These are phyloP conservation scores for Trichophyton benhamiae DNA, from an alignment of 2,329 filamentous ascomycete genomes.

Conservation along the genomic window DNA sequence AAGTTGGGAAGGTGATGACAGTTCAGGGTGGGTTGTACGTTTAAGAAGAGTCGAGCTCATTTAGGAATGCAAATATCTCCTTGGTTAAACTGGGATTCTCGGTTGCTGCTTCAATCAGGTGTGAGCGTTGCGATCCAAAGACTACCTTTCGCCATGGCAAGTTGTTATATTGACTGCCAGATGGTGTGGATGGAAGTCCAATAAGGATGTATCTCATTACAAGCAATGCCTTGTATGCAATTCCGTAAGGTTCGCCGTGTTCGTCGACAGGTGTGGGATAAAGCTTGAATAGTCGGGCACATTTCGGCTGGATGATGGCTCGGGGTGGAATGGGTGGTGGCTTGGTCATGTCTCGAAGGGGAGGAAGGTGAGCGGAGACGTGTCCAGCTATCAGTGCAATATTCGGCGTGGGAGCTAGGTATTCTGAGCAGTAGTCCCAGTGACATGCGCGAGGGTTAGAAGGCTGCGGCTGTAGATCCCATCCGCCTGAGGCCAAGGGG, in stretches of 20 bases:
- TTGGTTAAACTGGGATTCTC: conserved; percentile 31
- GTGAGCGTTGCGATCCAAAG: conserved; percentile 28
- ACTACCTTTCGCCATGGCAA: conserved; percentile 30
- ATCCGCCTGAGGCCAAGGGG: conserved; percentile 4
- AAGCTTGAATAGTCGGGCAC: conserved; percentile 30
- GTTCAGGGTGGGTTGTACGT: not conserved
- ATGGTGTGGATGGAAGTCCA: conserved; percentile 11
- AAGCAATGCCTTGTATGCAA: conserved; percentile 37
- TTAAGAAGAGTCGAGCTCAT: conserved; percentile 21
- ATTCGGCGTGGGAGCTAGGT: conserved; percentile 25
- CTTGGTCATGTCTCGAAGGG: conserved; percentile 11
- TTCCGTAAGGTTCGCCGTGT: conserved; percentile 31
- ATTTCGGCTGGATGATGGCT: conserved; percentile 28
- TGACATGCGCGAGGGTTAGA: conserved; percentile 20
- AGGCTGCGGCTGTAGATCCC: conserved; percentile 5
- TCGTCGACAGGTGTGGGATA: conserved; percentile 33
- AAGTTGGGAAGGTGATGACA: not conserved
- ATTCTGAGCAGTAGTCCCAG: conserved; percentile 30
- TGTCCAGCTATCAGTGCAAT: conserved; percentile 29
- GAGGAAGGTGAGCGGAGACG: conserved; percentile 20
- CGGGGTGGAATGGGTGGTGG: conserved; percentile 21
- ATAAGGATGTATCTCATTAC: conserved; percentile 37
- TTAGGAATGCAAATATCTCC: conserved; percentile 32
- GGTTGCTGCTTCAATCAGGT: conserved; percentile 30
- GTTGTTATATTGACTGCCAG: conserved; percentile 18